Evolutionary conservation across 1,284 basidiomycete species (phyloP), one percentile per base, ranked within the genome.

Genomic region (Sanghuangporus weigelae): DNA sequence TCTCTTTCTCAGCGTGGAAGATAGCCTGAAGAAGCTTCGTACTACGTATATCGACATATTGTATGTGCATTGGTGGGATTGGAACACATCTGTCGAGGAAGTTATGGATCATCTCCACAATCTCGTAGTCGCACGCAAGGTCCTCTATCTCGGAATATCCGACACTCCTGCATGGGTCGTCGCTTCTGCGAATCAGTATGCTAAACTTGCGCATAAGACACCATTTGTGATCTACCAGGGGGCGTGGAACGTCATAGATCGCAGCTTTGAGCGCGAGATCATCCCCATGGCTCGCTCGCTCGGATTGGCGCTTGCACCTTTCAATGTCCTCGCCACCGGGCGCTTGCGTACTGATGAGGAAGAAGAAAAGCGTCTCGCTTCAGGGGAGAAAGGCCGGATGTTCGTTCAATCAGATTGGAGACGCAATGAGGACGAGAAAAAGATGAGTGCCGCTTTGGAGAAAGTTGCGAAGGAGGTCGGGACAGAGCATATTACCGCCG

Each of bases 31-130:
- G 71, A 86, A 84, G 68, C 77, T 86, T 7, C 77, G 82, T 26
- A 86, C 85, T 11, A 68, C 71, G 44, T 87, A 84, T 66, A 78
- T 84, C 68, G 82, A 84, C 66, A 74, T 83, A 26, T 69, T 81
- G 35, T 85, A 84, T 71, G 70, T 84, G 14, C 83, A 84, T 70
- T 83, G 78, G 77, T 82, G 79, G 79, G 81, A 84, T 69, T 84
- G 68, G 66, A 74, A 77, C 11, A 83, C 84, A 11, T 77, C 76
- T 48, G 72, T 86, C 62, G 80, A 82, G 66, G 84, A 86, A 68
- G 73, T 85, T 19, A 85, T 86, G 84, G 73, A 78, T 54, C 71
- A 73, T 2, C 73, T 84, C 1, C 79, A 84, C 67, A 72, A 72
- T 39, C 73, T 81, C 35, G 76, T 84, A 31, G 63, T 71, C 12